A percentile compares a stretch with the other conserved stretches of the same genome.
phyloP scores from a whole-genome alignment of 2,329 filamentous ascomycete species.

The Monosporascus ibericus region DNA sequence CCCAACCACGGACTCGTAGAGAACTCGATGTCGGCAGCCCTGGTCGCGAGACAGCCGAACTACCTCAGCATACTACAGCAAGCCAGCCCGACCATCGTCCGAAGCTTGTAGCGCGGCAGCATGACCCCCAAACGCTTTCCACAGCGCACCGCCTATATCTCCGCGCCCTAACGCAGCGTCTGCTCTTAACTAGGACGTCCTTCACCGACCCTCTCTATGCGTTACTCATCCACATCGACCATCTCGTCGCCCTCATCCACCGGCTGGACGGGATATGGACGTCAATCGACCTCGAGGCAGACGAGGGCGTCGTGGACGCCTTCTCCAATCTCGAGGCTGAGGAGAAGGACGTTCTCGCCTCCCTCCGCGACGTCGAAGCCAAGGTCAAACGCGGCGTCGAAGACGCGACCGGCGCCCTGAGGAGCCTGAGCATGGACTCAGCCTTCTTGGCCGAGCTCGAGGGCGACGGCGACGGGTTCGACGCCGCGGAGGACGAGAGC shows the following conservation, averaged over 20 bases:
- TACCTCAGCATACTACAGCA: no score
- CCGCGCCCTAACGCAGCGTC: constrained; percentile 55
- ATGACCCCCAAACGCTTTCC: constrained; percentile 81
- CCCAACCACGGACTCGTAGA: neutral
- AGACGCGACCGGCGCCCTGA: constrained; percentile 53
- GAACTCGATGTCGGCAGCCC: constrained; percentile 9
- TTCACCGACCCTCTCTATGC: constrained; percentile 62
- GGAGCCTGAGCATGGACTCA: constrained; percentile 38
- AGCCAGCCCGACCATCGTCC: no score
- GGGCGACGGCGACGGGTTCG: constrained; percentile 11
- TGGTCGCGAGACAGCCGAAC: neutral
- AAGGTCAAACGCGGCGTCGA: constrained; percentile 63
- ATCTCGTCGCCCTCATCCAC: constrained; percentile 69
- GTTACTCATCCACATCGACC: constrained; percentile 70
- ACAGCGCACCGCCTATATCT: constrained; percentile 76
- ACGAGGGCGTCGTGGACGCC: constrained; percentile 74
- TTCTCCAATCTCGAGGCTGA: constrained; percentile 67
- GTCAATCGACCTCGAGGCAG: constrained; percentile 72
- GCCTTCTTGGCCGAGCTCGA: constrained; percentile 40
- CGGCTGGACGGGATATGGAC: constrained; percentile 73
- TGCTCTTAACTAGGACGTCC: constrained; percentile 57
- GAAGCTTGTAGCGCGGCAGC: constrained; percentile 26
- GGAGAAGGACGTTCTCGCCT: constrained; percentile 59
- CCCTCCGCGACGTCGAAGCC: constrained; percentile 58
- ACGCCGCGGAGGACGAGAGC: neutral